These are phyloP conservation scores for Pleurotus cornucopiae DNA, from an alignment of 768 basidiomycete genomes.

Conservation along the genomic window DNA sequence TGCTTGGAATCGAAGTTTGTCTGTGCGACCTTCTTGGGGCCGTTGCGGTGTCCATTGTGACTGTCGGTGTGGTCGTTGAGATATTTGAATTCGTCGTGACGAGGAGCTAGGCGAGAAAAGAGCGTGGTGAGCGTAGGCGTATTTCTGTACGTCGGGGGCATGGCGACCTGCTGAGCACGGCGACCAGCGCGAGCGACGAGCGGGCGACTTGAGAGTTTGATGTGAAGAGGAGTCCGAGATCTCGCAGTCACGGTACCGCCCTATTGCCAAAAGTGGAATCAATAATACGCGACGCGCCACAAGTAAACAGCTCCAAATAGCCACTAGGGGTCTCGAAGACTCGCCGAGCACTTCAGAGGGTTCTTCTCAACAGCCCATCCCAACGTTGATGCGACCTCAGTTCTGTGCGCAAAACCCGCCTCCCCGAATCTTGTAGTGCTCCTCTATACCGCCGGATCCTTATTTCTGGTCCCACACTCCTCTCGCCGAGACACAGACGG, in stretches of 20 bases:
- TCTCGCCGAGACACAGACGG: no score
- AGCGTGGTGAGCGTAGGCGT: neutral
- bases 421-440: no score
- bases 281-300: constrained; percentile 5
- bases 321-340: neutral
- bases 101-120: neutral
- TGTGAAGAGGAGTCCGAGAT: neutral
- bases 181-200: constrained; percentile 11
- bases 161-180: constrained; percentile 2
- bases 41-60: neutral
- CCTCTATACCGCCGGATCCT: no score
- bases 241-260: no score
- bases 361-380: no score
- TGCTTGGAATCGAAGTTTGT: neutral
- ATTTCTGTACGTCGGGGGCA: neutral
- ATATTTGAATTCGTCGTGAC: neutral
- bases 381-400: no score
- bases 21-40: neutral
- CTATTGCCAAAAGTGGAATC: neutral
- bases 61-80: neutral
- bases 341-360: no score
- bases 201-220: neutral
- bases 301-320: neutral
- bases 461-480: no score
- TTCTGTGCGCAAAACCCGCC: no score